phyloP scores from a whole-genome alignment of 2,329 filamentous ascomycete genomes.

The Pyrenophora seminiperda region DNA sequence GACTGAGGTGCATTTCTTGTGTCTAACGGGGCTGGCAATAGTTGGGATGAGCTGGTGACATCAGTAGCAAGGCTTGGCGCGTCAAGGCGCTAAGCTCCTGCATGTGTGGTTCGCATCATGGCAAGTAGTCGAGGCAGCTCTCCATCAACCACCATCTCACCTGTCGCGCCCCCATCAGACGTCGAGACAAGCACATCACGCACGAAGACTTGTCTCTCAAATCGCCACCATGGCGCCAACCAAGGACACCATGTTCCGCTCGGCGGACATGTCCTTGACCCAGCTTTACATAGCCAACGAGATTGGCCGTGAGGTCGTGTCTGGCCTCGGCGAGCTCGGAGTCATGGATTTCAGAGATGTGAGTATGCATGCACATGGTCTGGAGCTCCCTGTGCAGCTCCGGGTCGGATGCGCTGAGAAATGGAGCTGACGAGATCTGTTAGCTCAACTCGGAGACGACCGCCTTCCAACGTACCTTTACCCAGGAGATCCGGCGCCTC shows the following conservation, averaged over 20 bases:
- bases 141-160: slow-evolving; percentile 38
- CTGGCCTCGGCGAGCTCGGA: slow-evolving; percentile 92
- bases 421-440: slow-evolving; percentile 31
- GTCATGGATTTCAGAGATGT: slow-evolving; percentile 98
- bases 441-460: slow-evolving; percentile 91
- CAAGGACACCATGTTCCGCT: slow-evolving; percentile 97
- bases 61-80: slow-evolving; percentile 14
- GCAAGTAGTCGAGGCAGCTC: slow-evolving; percentile 31
- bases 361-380: slow-evolving; percentile 47
- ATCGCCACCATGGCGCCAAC: slow-evolving; percentile 61
- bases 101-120: slow-evolving; percentile 29
- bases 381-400: slow-evolving; percentile 22
- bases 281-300: slow-evolving; percentile 99
- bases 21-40: background rate
- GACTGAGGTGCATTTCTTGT: background rate
- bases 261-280: slow-evolving; percentile 99
- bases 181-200: slow-evolving; percentile 31
- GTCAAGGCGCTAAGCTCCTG: slow-evolving; percentile 14
- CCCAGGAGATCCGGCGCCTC: slow-evolving; percentile 93
- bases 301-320: slow-evolving; percentile 96
- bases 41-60: slow-evolving; percentile 12
- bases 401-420: slow-evolving; percentile 22
- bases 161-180: slow-evolving; percentile 25
- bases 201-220: slow-evolving; percentile 33
- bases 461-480: slow-evolving; percentile 96